A percentile compares a stretch with the other conserved stretches of the same genome.
Conservation (phyloP, 192 early-diverging fungal species). For the Rhizoclosmatium globosum region DNA sequence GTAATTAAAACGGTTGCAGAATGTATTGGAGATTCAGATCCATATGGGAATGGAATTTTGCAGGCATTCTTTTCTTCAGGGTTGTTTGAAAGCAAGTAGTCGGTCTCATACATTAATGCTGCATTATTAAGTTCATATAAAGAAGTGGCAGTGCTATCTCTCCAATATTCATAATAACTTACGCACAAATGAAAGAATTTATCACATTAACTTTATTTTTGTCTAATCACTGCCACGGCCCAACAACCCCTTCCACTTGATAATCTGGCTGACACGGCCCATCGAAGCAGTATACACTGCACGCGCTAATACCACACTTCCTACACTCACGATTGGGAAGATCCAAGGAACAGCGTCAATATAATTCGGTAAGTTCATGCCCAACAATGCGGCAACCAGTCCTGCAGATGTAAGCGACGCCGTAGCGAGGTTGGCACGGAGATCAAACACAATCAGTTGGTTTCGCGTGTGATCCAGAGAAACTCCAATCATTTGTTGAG, state of each 20-base stretch:
- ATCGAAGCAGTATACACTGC: slow-evolving; percentile 26
- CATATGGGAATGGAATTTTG: neutral
- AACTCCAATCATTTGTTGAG: slow-evolving; percentile 86
- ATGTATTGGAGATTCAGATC: slow-evolving; percentile 6
- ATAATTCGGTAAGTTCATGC: slow-evolving; percentile 87
- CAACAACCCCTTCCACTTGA: slow-evolving; percentile 20
- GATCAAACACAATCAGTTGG: slow-evolving; percentile 83
- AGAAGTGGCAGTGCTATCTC: no score
- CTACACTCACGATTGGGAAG: slow-evolving; percentile 66
- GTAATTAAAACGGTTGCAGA: neutral
- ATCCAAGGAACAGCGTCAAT: slow-evolving; percentile 75
- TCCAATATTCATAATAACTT: no score
- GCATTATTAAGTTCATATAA: no score
- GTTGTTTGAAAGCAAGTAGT: slow-evolving; percentile 1
- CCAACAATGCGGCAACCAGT: slow-evolving; percentile 80
- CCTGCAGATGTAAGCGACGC: slow-evolving; percentile 78
- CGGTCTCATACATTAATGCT: neutral
- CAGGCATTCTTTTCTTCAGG: neutral
- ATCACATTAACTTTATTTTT: no score
- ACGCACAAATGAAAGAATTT: no score
- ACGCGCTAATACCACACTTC: neutral
- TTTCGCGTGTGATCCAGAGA: slow-evolving; percentile 88
- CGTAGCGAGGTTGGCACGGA: slow-evolving; percentile 81
- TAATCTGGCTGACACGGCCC: slow-evolving; percentile 13
- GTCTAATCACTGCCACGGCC: neutral